phyloP scores from a whole-genome alignment of 1,284 basidiomycete genomes.

The Bjerkandera adusta region DNA sequence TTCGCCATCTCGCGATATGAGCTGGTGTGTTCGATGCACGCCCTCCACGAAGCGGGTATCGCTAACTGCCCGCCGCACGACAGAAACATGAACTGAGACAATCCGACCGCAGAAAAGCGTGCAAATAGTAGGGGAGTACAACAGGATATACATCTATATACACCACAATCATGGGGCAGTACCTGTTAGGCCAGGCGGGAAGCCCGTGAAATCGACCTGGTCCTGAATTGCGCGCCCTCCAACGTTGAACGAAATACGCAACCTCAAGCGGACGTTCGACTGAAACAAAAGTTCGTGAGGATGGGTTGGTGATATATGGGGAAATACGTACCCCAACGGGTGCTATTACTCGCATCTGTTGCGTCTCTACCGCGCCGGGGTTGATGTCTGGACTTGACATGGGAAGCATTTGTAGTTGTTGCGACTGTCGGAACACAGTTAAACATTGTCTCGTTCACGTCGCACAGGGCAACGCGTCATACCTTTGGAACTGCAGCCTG shows the following conservation, averaged over 20 bases:
- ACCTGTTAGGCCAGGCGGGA: conserved; percentile 75
- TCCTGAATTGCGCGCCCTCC: conserved; percentile 79
- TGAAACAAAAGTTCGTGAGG: conserved; percentile 30
- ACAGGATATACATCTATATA: conserved; percentile 6
- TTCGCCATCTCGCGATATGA: neutral
- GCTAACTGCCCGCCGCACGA: neutral
- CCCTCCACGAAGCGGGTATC: neutral
- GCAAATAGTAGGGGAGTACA: neutral
- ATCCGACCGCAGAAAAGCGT: neutral
- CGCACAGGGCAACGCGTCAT: too few relatives aligned
- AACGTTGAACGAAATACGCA: conserved; percentile 79
- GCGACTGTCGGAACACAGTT: conserved; percentile 59
- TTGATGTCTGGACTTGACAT: conserved; percentile 86
- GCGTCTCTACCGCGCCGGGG: conserved; percentile 85
- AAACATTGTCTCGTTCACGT: too few relatives aligned
- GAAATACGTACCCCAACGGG: conserved; percentile 83
- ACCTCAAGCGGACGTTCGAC: conserved; percentile 82
- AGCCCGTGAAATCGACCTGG: conserved; percentile 92
- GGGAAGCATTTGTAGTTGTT: conserved; percentile 97
- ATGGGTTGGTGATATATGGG: neutral
- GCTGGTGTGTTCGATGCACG: neutral
- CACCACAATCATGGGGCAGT: conserved; percentile 23
- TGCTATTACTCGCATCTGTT: conserved; percentile 91
- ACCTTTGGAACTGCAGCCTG: conserved; percentile 99
- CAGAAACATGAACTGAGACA: neutral